Conservation (phyloP, 2,329 filamentous ascomycete species). For the Amesomyces nigricolor region DNA sequence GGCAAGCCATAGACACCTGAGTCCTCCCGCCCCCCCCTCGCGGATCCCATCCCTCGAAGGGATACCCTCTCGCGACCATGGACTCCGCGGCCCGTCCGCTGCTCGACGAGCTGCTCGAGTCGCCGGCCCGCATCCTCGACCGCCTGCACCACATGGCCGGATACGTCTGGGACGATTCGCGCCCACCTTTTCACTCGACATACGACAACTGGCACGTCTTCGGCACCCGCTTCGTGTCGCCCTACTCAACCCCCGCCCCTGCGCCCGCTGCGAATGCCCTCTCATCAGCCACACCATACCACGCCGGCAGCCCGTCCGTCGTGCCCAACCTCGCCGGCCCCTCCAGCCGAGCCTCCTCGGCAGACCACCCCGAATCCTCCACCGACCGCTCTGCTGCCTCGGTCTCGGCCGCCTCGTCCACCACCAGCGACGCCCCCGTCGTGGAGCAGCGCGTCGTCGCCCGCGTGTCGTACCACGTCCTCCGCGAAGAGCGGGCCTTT, state of each 20-base stretch:
- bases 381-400: constrained; percentile 36
- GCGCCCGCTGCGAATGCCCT: constrained; percentile 40
- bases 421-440: constrained; percentile 45
- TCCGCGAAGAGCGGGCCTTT: constrained; percentile 82
- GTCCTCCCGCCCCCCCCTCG: constrained; percentile 2
- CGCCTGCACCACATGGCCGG: constrained; percentile 66
- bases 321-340: constrained; percentile 35
- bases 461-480: constrained; percentile 72
- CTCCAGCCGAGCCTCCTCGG: constrained; percentile 38
- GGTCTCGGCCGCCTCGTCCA: constrained; percentile 27
- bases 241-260: constrained; percentile 39
- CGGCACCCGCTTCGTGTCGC: constrained; percentile 55
- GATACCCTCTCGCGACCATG: constrained; percentile 38
- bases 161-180: constrained; percentile 69
- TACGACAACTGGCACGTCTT: constrained; percentile 85
- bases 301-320: constrained; percentile 41
- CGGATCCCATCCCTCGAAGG: constrained; percentile 17
- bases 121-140: constrained; percentile 65
- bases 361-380: constrained; percentile 38
- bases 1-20: constrained; percentile 24
- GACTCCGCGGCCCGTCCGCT: constrained; percentile 44
- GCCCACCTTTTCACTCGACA: constrained; percentile 55
- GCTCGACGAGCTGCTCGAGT: constrained; percentile 53
- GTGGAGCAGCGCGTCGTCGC: constrained; percentile 67
- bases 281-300: constrained; percentile 28